These are phyloP conservation scores for Arctium lappa DNA, from an alignment of 129 eudicot species.

Conservation along the genomic window DNA sequence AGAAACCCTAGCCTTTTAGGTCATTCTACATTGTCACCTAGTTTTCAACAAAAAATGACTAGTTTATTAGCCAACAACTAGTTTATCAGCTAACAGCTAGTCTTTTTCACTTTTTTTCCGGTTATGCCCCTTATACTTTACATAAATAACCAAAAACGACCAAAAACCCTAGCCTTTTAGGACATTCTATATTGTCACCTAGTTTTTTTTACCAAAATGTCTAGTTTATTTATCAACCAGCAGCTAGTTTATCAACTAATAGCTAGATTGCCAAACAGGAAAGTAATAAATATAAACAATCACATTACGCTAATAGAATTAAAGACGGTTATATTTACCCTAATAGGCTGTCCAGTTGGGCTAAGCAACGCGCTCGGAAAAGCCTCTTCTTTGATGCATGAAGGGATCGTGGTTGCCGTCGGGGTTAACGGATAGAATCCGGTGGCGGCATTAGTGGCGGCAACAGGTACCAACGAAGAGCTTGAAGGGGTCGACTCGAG, in stretches of 20 bases:
- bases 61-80: too few species aligned
- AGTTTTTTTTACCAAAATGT: background rate
- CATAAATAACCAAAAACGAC: background rate
- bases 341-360: constrained; percentile 65
- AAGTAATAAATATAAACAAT: background rate
- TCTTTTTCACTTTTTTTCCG: too few species aligned
- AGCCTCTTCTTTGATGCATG: constrained; percentile 58
- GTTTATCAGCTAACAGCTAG: too few species aligned
- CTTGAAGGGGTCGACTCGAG: constrained; percentile 50
- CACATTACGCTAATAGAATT: background rate
- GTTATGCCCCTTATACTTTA: background rate
- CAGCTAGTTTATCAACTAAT: background rate
- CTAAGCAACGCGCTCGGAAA: constrained; percentile 49
- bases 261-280: too few species aligned
- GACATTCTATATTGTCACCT: background rate
- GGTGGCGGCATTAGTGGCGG: constrained; percentile 13
- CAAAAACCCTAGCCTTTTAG: background rate
- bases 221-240: too few species aligned
- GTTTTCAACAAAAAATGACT: background rate
- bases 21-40: background rate
- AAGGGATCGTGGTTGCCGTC: constrained; percentile 41
- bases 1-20: background rate
- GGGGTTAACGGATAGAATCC: constrained; percentile 59
- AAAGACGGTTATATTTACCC: constrained; percentile 38
- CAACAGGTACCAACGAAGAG: constrained; percentile 47